Evolutionary conservation across 768 basidiomycete genomes (phyloP), one percentile per base, ranked within the genome.

Genomic region (Amanita subjunquillea): DNA sequence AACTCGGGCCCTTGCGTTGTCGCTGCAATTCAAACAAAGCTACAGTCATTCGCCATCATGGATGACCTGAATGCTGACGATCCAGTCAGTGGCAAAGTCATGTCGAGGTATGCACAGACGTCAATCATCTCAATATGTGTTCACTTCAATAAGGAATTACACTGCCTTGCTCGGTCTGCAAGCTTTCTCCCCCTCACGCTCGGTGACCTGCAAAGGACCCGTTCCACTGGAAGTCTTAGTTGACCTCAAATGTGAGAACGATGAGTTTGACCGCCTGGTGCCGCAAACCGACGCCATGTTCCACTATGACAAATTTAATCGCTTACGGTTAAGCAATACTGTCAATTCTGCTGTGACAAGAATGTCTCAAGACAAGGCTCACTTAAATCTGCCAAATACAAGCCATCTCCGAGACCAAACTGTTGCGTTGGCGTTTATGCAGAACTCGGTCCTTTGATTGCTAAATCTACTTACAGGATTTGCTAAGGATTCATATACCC

Each of bases 251-350:
- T 87, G 87, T 61, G 88, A 93, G 67, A 86, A 82, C 55, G 72
- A 74, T 45, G 81, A 81, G 46, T 95, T 95, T 64, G 91, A 95
- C 60, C 85, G 91, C 2, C 75, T 98, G 37, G 87, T 97, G 5
- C 87, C 91, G 2, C 88, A 91, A 65, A 91, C 93, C 0, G 82
- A 89, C 53, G 88, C 87, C 0, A 82, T 77, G 3, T 80, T 95
- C 55, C 86, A 83, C 44, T 91, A 93, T 63, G 94, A 97, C 74
- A 92, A 90, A 64, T 95, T 95, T 72, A 98, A 98, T 67, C 84
- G 86, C 39, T 76, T 96, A 7, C 83, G 94, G 34, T 69, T 93
- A 48, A 83, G 84, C 41, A 90, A 83, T 58, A 81, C 79, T 55
- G 68, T 84, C 29, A 81, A 83, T 30, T 77, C 80, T 9, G 70